phyloP scores from a whole-genome alignment of 1,139 yeast genomes.

The Sugiyamaella novakii region DNA sequence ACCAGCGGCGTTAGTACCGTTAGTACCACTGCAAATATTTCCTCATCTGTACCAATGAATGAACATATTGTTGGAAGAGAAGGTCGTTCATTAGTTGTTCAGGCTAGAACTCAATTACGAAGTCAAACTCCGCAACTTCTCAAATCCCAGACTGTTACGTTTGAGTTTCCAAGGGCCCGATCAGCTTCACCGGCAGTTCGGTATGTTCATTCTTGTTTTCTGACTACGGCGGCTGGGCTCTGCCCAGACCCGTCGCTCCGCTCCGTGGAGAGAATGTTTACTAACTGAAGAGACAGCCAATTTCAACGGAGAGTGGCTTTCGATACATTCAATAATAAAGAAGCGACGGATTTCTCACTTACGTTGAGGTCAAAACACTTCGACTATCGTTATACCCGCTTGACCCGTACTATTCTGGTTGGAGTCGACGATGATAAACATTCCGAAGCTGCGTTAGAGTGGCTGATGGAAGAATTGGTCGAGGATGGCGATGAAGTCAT shows the following conservation, averaged over 20 bases:
- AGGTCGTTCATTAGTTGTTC: constrained; percentile 6
- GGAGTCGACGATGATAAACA: constrained; percentile 63
- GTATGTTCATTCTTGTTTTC: not conserved
- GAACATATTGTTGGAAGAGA: constrained; percentile 1
- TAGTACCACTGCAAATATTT: no score
- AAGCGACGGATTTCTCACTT: constrained; percentile 46
- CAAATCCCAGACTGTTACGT: not conserved
- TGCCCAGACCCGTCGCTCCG: constrained; percentile 1
- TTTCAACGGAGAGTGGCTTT: constrained; percentile 51
- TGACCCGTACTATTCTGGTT: constrained; percentile 62
- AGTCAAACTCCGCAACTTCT: constrained; percentile 18
- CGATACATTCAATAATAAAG: constrained; percentile 53
- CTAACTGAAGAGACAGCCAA: constrained; percentile 7
- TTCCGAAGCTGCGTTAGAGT: constrained; percentile 60
- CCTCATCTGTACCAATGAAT: no score
- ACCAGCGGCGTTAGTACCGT: no score
- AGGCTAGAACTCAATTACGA: constrained; percentile 3
- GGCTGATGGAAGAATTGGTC: constrained; percentile 67
- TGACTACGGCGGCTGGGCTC: not conserved
- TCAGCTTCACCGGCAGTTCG: constrained; percentile 18
- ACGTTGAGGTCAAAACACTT: constrained; percentile 60
- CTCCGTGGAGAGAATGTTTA: not conserved
- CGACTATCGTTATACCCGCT: constrained; percentile 55
- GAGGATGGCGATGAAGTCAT: constrained; percentile 67
- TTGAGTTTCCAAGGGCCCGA: constrained; percentile 4